A percentile compares a stretch with the other conserved stretches of the same genome.
These are phyloP conservation scores for Silene latifolia DNA, from an alignment of 148 eudicot species.

Conservation along the genomic window DNA sequence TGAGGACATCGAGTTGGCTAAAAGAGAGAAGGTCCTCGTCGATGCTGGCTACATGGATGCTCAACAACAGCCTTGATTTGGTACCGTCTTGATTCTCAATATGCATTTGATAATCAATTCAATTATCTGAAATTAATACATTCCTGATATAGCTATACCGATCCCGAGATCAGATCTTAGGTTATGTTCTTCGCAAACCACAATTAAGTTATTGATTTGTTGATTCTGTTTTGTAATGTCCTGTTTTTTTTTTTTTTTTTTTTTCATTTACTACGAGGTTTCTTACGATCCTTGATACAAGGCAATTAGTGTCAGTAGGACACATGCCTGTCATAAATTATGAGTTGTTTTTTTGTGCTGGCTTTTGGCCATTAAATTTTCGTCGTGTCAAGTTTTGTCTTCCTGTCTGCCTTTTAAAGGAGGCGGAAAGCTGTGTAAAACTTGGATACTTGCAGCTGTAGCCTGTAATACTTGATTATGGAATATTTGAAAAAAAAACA, in stretches of 20 bases:
- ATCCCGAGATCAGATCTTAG: conserved; percentile 25
- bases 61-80: conserved; percentile 75
- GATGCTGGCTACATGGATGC: conserved; percentile 94
- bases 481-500: background rate
- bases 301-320: conserved; percentile 18
- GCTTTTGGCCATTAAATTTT: conserved; percentile 9
- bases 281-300: conserved; percentile 6
- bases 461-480: conserved; percentile 1
- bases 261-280: conserved; percentile 7
- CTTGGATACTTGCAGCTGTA: conserved; percentile 6
- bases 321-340: conserved; percentile 5
- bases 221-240: conserved; percentile 15
- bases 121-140: background rate
- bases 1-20: conserved; percentile 79
- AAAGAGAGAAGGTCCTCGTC: conserved; percentile 87
- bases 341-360: conserved; percentile 1
- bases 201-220: conserved; percentile 24
- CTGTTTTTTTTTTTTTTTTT: too few relatives aligned
- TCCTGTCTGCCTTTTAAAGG: conserved; percentile 2
- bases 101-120: background rate
- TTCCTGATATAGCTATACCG: conserved; percentile 19
- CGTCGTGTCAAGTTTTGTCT: background rate
- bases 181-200: background rate
- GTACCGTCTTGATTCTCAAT: conserved; percentile 18
- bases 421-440: background rate